phyloP scores from a whole-genome alignment of 768 basidiomycete species.

The Peribolospora kevripleyi region DNA sequence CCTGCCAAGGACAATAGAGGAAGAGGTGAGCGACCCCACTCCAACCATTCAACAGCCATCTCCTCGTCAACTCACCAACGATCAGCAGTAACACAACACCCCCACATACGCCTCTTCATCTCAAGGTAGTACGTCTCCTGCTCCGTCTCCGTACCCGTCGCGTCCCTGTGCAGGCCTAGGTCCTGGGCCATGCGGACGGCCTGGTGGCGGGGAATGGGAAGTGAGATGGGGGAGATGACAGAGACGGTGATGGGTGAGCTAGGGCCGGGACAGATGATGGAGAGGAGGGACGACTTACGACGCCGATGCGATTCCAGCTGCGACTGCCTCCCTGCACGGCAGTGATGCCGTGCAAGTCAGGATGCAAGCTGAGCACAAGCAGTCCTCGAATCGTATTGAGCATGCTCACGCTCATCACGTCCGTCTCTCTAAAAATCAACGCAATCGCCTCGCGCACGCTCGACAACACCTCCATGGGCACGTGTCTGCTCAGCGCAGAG shows the following conservation, averaged over 20 bases:
- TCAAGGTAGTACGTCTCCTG: conserved; percentile 36
- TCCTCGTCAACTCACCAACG: conserved; percentile 39
- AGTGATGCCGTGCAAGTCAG: no score
- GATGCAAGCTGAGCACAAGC: conserved; percentile 36
- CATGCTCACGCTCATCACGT: conserved; percentile 65
- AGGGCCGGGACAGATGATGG: no score
- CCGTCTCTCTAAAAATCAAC: conserved; percentile 60
- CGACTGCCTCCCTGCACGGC: no score
- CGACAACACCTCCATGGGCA: conserved; percentile 67
- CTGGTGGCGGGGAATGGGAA: conserved; percentile 40
- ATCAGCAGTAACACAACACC: conserved; percentile 77
- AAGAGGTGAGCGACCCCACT: not conserved
- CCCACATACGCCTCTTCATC: conserved; percentile 74
- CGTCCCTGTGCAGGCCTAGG: conserved; percentile 77
- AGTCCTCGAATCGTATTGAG: conserved; percentile 71
- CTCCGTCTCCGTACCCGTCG: conserved; percentile 41
- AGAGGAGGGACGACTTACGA: no score
- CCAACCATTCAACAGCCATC: not conserved
- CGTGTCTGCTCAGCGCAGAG: conserved; percentile 52
- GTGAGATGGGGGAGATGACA: conserved; percentile 74
- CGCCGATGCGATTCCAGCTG: no score
- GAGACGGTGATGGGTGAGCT: conserved; percentile 23
- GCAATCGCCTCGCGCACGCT: conserved; percentile 71
- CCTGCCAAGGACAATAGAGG: no score
- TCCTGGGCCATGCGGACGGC: conserved; percentile 56